phyloP scores from a whole-genome alignment of 257 asterid genomes.

The Sherardia arvensis region DNA sequence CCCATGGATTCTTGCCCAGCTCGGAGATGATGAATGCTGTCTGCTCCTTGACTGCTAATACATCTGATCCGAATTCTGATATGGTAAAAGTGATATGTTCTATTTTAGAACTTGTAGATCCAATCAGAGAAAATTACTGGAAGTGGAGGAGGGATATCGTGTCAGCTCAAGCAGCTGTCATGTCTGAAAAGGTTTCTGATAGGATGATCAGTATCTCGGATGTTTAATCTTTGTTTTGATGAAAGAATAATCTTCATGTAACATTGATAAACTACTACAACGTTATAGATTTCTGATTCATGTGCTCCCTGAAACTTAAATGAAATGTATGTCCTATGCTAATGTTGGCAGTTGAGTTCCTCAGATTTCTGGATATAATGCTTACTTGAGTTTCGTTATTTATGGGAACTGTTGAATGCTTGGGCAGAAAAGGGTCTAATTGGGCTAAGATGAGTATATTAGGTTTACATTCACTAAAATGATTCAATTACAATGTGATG shows the following conservation, averaged over 20 bases:
- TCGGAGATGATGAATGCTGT: constrained; percentile 49
- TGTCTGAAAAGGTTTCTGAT: constrained; percentile 6
- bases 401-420: background rate
- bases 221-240: background rate
- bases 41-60: constrained; percentile 25
- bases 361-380: background rate
- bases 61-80: constrained; percentile 20
- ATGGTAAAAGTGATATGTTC: constrained; percentile 39
- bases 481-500: too few relatives aligned
- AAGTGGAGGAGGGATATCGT: constrained; percentile 62
- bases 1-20: constrained; percentile 46
- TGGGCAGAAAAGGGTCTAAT: background rate
- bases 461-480: background rate
- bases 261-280: background rate
- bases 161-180: constrained; percentile 17
- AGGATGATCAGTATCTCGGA: constrained; percentile 7
- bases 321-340: too few relatives aligned
- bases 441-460: background rate
- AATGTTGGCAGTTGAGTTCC: background rate
- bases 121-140: constrained; percentile 77
- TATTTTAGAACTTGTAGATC: constrained; percentile 56
- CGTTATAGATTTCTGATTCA: background rate
- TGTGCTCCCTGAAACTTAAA: background rate
- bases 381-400: background rate
- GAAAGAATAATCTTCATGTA: too few relatives aligned